Percentiles rank a stretch among this genome's conserved stretches.
phyloP scores from a whole-genome alignment of 257 asterid genomes.

The Pogostemon cablin region DNA sequence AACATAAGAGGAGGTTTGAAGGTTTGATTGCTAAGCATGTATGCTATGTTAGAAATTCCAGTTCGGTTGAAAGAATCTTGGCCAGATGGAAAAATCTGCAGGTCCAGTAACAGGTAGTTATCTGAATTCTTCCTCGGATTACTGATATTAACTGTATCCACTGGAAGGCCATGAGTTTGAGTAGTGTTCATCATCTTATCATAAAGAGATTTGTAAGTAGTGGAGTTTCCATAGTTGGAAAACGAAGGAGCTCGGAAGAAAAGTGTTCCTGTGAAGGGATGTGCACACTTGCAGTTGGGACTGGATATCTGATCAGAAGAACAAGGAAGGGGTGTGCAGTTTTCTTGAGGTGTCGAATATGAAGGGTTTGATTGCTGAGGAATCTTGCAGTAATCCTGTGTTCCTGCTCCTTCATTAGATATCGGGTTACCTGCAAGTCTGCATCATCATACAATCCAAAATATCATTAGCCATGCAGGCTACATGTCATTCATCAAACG shows the following conservation, averaged over 20 bases:
- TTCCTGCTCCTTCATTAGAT: constrained; percentile 47
- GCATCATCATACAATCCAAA: constrained; percentile 22
- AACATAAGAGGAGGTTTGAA: constrained; percentile 67
- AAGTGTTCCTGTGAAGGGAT: constrained; percentile 72
- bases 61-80: constrained; percentile 58
- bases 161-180: constrained; percentile 46
- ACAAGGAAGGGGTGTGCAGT: constrained; percentile 58
- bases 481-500: no score
- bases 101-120: constrained; percentile 54
- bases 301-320: constrained; percentile 50
- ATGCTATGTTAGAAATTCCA: constrained; percentile 60
- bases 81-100: constrained; percentile 63
- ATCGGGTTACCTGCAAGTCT: constrained; percentile 67
- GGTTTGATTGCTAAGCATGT: constrained; percentile 72
- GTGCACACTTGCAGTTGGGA: constrained; percentile 73
- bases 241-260: constrained; percentile 78
- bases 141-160: constrained; percentile 71
- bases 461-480: no score
- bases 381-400: constrained; percentile 47
- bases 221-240: constrained; percentile 57
- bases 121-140: constrained; percentile 60
- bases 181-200: constrained; percentile 46
- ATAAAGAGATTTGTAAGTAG: constrained; percentile 42
- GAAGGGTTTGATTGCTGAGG: constrained; percentile 34
- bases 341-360: constrained; percentile 56